A percentile compares a stretch with the other conserved stretches of the same genome.
Evolutionary conservation across 1,139 yeast genomes (phyloP).

Genomic region (Sugiyamaella neomexicana): DNA sequence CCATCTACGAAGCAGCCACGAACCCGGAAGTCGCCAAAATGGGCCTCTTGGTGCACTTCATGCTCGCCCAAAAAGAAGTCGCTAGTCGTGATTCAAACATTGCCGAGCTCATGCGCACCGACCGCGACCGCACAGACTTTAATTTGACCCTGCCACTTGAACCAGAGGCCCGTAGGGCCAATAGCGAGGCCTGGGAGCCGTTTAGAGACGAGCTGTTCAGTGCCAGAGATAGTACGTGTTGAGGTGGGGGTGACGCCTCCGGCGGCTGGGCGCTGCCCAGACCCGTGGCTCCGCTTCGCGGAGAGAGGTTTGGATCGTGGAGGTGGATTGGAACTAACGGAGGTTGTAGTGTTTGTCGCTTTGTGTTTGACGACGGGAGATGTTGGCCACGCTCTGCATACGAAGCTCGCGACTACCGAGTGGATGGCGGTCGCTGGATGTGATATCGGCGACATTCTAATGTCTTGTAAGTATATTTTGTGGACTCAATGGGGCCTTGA

Average conservation of each 20-base stretch:
- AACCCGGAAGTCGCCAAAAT: constrained; percentile 59
- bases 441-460: constrained; percentile 61
- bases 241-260: neutral
- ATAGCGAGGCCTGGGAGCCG: constrained; percentile 54
- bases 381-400: constrained; percentile 57
- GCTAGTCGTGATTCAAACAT: constrained; percentile 38
- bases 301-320: neutral
- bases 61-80: constrained; percentile 65
- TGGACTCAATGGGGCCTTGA: no score
- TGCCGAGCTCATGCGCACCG: constrained; percentile 29
- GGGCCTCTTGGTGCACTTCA: constrained; percentile 60
- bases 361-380: constrained; percentile 68
- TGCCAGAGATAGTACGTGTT: constrained; percentile 53
- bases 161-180: constrained; percentile 19
- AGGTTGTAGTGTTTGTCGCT: constrained; percentile 54
- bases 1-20: constrained; percentile 51
- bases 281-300: neutral
- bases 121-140: constrained; percentile 21
- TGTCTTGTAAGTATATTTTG: constrained; percentile 45
- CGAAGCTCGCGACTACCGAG: constrained; percentile 66
- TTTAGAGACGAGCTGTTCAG: constrained; percentile 74
- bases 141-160: constrained; percentile 25
- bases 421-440: constrained; percentile 74
- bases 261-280: constrained; percentile 8
- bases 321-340: constrained; percentile 5